Conservation (phyloP, 2,329 filamentous ascomycete species). For the Fusarium dlaminii region DNA sequence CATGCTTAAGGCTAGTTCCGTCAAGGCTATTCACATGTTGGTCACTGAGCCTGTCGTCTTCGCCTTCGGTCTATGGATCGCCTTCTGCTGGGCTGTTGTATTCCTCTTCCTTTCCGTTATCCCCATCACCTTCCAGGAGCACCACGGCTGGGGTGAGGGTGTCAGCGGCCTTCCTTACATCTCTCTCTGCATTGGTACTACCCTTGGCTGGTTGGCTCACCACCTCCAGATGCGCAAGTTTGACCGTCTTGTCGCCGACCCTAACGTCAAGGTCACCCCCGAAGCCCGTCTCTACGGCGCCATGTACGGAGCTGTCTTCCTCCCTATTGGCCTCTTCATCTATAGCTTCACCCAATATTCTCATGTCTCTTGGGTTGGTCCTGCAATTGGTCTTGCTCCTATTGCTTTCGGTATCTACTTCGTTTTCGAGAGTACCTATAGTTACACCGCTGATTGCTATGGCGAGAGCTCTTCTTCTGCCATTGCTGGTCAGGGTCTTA, state of each 20-base stretch:
- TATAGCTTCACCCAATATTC: constrained; percentile 37
- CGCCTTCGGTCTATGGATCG: constrained; percentile 38
- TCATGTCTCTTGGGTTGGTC: constrained; percentile 30
- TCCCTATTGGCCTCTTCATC: constrained; percentile 35
- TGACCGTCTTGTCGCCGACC: constrained; percentile 27
- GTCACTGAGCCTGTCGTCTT: constrained; percentile 38
- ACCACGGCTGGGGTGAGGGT: constrained; percentile 32
- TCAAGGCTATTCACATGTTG: constrained; percentile 38
- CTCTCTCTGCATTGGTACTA: constrained; percentile 31
- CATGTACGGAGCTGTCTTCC: constrained; percentile 36
- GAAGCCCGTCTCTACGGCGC: constrained; percentile 36
- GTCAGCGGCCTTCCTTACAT: constrained; percentile 34
- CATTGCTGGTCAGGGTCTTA: constrained; percentile 34
- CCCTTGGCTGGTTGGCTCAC: constrained; percentile 33
- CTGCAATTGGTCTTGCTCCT: constrained; percentile 28
- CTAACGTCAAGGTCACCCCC: constrained; percentile 32
- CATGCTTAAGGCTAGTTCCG: constrained; percentile 36
- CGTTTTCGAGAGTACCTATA: constrained; percentile 36
- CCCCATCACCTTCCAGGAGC: constrained; percentile 33
- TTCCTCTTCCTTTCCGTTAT: constrained; percentile 38
- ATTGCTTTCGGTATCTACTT: constrained; percentile 37
- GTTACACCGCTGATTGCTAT: constrained; percentile 36
- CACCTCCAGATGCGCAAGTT: constrained; percentile 37
- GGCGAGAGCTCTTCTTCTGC: constrained; percentile 35
- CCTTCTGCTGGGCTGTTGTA: constrained; percentile 39